Percentiles rank a stretch among this genome's conserved stretches.
These are phyloP conservation scores for Xerocomellus intermedius DNA, from an alignment of 768 basidiomycete species.

Conservation along the genomic window DNA sequence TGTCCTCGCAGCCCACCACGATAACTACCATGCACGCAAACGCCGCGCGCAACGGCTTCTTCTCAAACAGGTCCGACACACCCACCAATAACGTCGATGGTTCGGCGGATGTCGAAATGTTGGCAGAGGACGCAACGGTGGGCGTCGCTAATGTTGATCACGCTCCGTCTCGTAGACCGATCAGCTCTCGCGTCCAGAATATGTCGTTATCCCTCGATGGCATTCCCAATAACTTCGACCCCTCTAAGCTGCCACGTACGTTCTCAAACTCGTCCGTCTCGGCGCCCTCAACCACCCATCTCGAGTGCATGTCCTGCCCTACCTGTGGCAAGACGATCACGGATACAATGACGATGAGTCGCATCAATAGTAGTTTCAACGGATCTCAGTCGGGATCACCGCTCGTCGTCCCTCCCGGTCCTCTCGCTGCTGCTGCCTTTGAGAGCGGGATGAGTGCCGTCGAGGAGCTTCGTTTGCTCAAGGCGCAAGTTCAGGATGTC, in stretches of 20 bases:
- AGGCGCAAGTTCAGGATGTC: conserved; percentile 82
- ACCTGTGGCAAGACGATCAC: conserved; percentile 54
- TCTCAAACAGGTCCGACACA: conserved; percentile 26
- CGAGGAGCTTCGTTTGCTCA: conserved; percentile 74
- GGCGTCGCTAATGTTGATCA: conserved; percentile 26
- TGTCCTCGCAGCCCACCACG: conserved; percentile 26
- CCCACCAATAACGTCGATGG: conserved; percentile 10
- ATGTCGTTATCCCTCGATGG: conserved; percentile 55
- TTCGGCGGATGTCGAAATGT: conserved; percentile 30
- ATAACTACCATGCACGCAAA: conserved; percentile 17
- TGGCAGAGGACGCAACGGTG: conserved; percentile 24
- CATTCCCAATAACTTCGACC: conserved; percentile 40
- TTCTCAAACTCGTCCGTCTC: conserved; percentile 38
- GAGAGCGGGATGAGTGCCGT: conserved; percentile 67
- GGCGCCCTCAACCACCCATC: conserved; percentile 43
- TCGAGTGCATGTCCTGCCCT: conserved; percentile 47
- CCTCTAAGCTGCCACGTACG: conserved; percentile 32
- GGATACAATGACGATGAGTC: conserved; percentile 40
- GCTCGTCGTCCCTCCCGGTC: conserved; percentile 54
- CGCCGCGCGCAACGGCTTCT: conserved; percentile 17
- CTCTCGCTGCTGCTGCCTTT: conserved; percentile 52
- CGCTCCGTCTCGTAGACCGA: conserved; percentile 22
- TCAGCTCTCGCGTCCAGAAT: conserved; percentile 33
- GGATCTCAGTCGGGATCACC: conserved; percentile 33
- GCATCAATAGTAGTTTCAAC: conserved; percentile 24